Evolutionary conservation across 768 basidiomycete species (phyloP).

Genomic region (Suillus variegatus): DNA sequence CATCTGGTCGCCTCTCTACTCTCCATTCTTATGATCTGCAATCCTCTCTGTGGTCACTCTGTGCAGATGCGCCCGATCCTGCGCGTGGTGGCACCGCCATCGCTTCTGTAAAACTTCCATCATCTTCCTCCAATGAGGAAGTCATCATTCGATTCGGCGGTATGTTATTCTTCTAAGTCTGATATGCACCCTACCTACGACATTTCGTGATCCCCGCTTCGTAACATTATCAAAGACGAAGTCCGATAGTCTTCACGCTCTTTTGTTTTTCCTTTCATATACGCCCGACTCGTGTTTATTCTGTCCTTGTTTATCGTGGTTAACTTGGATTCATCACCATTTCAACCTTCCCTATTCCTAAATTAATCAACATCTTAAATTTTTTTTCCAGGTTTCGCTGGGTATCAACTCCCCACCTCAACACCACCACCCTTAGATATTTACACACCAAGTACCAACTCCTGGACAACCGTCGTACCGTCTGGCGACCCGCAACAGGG

Average conservation of each 20-base stretch:
- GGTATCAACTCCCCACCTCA: slow-evolving; percentile 34
- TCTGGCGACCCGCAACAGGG: slow-evolving; percentile 27
- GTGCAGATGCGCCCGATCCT: slow-evolving; percentile 39
- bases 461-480: slow-evolving; percentile 28
- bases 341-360: not conserved
- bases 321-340: not conserved
- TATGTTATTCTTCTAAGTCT: slow-evolving; percentile 14
- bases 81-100: slow-evolving; percentile 44
- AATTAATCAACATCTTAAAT: slow-evolving; percentile 13
- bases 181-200: slow-evolving; percentile 3
- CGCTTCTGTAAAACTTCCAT: slow-evolving; percentile 24
- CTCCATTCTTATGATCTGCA: slow-evolving; percentile 37
- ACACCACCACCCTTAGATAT: slow-evolving; percentile 32
- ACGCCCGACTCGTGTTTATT: not conserved
- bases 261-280: not conserved
- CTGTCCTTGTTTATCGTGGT: not conserved
- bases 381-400: slow-evolving; percentile 33
- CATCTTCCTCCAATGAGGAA: slow-evolving; percentile 9
- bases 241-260: not conserved
- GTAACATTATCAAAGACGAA: not conserved
- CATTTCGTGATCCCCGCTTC: slow-evolving; percentile 2
- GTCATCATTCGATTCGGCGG: slow-evolving; percentile 42
- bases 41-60: slow-evolving; percentile 30
- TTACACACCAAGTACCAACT: slow-evolving; percentile 28
- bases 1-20: slow-evolving; percentile 34